Conservation (phyloP, 106 monocot genomes). For the Apostasia shenzhenica region DNA sequence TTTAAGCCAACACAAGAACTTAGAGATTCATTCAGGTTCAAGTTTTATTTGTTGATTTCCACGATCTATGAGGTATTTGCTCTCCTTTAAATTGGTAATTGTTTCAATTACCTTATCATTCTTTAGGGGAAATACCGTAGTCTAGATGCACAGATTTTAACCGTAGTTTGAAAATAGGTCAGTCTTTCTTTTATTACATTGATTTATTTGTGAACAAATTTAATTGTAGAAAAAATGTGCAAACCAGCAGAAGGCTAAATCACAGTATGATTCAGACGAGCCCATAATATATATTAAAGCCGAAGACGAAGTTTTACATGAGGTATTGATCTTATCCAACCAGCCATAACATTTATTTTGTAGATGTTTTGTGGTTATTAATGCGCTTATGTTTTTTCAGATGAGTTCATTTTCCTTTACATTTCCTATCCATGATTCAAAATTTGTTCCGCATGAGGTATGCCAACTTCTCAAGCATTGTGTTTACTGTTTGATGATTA, state of each 20-base stretch:
- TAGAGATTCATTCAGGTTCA: constrained; percentile 76
- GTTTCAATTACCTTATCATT: too few species aligned
- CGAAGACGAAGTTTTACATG: constrained; percentile 87
- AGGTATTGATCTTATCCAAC: constrained; percentile 36
- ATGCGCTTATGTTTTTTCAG: constrained; percentile 27
- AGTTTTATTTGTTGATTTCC: constrained; percentile 66
- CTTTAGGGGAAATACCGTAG: too few species aligned
- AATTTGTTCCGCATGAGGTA: constrained; percentile 63
- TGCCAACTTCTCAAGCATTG: background rate
- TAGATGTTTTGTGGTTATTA: background rate
- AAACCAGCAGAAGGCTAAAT: constrained; percentile 16
- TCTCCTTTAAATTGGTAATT: background rate
- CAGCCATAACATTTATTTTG: background rate
- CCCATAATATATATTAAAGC: constrained; percentile 66
- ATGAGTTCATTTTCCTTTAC: constrained; percentile 62
- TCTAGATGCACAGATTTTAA: too few species aligned
- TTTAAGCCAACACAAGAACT: constrained; percentile 72
- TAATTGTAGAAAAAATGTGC: constrained; percentile 30
- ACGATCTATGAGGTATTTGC: constrained; percentile 62
- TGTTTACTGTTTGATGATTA: too few species aligned
- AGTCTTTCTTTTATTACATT: too few species aligned
- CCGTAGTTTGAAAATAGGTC: too few species aligned
- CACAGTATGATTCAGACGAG: constrained; percentile 28
- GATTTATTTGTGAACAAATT: too few species aligned
- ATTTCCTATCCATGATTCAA: constrained; percentile 39